Evolutionary conservation across 1,284 basidiomycete species (phyloP).

Genomic region (Melampsora americana): DNA sequence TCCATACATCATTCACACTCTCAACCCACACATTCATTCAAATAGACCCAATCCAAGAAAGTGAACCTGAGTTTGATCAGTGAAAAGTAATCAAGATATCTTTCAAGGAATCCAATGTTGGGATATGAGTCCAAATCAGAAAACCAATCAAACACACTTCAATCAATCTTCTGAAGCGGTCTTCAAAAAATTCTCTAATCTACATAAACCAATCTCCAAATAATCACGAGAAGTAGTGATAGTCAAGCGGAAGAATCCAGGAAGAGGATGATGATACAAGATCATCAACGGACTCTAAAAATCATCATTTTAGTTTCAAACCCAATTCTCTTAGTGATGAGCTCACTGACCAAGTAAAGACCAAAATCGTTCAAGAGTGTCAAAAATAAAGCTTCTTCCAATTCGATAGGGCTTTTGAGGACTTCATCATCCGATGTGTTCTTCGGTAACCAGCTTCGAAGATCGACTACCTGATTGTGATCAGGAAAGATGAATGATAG

Average conservation of each 20-base stretch:
- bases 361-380: conserved; percentile 1
- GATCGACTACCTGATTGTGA: background rate
- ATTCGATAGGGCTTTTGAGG: background rate
- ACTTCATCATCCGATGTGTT: background rate
- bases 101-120: no score
- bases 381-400: background rate
- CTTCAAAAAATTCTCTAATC: conserved; percentile 6
- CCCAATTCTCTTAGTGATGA: background rate
- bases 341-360: background rate
- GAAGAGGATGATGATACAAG: conserved; percentile 27
- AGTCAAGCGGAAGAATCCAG: conserved; percentile 35
- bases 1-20: no score
- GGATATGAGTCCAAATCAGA: no score
- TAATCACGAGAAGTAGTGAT: conserved; percentile 15
- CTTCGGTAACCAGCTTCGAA: background rate
- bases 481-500: no score
- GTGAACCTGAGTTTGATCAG: no score
- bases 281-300: conserved; percentile 13
- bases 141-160: no score
- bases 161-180: background rate
- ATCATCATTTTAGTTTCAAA: background rate
- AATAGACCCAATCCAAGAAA: no score
- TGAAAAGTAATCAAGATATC: no score
- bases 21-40: no score
- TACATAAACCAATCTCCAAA: conserved; percentile 24